phyloP scores from a whole-genome alignment of 163 green algal genomes.

The Coccomyxa subellipsoidea region DNA sequence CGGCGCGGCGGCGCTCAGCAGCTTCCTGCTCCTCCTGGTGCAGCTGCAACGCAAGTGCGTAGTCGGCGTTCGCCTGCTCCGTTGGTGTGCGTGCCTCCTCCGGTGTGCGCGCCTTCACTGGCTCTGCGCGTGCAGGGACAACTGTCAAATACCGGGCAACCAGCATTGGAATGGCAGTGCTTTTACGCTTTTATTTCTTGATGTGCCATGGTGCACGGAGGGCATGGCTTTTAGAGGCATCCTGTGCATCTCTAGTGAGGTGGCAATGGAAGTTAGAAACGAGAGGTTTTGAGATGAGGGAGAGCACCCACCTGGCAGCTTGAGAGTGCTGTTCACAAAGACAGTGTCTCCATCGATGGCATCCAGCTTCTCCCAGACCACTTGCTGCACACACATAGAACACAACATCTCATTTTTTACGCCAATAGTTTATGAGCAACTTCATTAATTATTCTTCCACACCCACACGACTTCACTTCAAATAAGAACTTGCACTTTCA shows the following conservation, averaged over 20 bases:
- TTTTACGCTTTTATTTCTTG: background rate
- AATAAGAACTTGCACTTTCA: too few relatives aligned
- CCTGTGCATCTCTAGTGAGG: background rate
- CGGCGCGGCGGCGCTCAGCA: background rate
- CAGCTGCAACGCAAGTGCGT: constrained; percentile 71
- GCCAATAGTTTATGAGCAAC: too few relatives aligned
- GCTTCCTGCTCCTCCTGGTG: constrained; percentile 59
- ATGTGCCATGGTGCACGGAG: background rate
- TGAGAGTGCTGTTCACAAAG: constrained; percentile 49
- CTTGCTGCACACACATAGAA: constrained; percentile 22
- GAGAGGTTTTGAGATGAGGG: background rate
- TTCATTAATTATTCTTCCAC: too few relatives aligned
- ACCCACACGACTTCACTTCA: too few relatives aligned
- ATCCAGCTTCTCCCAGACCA: constrained; percentile 85
- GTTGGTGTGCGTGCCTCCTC: background rate
- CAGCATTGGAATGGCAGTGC: background rate
- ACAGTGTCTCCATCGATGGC: constrained; percentile 70
- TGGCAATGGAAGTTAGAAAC: background rate
- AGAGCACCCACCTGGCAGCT: constrained; percentile 11
- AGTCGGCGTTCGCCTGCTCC: constrained; percentile 39
- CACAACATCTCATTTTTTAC: background rate
- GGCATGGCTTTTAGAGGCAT: background rate
- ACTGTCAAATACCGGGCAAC: background rate
- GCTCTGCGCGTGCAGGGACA: background rate
- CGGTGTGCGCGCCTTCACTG: background rate